Evolutionary conservation across 495 filamentous ascomycete species (phyloP).

Genomic region (Penicillium parvum): DNA sequence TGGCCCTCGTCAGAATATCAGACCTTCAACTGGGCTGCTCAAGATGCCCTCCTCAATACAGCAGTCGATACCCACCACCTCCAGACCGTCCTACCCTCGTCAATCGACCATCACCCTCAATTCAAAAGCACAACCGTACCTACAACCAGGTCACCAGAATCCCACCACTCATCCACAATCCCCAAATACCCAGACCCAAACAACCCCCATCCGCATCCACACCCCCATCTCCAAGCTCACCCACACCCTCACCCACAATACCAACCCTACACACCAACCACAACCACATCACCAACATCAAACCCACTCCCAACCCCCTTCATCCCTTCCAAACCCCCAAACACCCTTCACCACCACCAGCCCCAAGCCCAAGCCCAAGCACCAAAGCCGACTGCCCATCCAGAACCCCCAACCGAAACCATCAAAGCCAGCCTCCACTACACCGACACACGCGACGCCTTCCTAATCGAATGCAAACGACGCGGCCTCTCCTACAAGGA

Average conservation of each 20-base stretch:
- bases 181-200: not conserved
- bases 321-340: not conserved
- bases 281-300: not conserved
- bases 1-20: too few relatives aligned
- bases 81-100: too few relatives aligned
- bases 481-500: conserved; percentile 75
- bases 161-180: not conserved
- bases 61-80: too few relatives aligned
- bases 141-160: too few relatives aligned
- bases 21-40: too few relatives aligned
- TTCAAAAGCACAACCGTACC: too few relatives aligned
- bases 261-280: not conserved
- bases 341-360: not conserved
- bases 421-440: conserved; percentile 8
- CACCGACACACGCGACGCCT: conserved; percentile 49
- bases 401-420: not conserved
- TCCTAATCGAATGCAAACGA: conserved; percentile 59
- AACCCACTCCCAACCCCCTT: not conserved
- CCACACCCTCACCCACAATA: not conserved
- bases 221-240: not conserved
- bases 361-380: not conserved
- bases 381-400: not conserved
- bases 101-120: too few relatives aligned
- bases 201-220: not conserved
- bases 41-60: too few relatives aligned